Evolutionary conservation across 2,329 filamentous ascomycete genomes (phyloP).

Genomic region (Aspergillus pseudoterreus): DNA sequence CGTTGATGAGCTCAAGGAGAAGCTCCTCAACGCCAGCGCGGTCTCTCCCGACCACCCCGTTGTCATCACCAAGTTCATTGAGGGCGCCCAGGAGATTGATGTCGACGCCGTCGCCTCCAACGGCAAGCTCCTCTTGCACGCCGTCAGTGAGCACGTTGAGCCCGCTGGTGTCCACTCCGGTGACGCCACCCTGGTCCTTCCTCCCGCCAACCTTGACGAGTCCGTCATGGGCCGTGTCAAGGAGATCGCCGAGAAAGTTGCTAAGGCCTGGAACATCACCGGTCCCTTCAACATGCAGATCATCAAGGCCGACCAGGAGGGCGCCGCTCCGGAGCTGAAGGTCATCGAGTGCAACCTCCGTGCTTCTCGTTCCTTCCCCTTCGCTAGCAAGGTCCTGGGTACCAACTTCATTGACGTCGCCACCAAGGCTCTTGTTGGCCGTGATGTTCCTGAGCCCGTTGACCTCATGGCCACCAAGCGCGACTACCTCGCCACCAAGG

Average conservation of each 20-base stretch:
- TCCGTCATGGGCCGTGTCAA: conserved; percentile 80
- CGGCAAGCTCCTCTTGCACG: conserved; percentile 84
- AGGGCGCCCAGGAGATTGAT: conserved; percentile 93
- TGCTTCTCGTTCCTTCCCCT: conserved; percentile 95
- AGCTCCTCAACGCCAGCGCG: conserved; percentile 82
- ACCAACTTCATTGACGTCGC: conserved; percentile 96
- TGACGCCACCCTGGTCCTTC: conserved; percentile 90
- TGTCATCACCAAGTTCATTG: conserved; percentile 97
- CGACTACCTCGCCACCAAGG: conserved; percentile 93
- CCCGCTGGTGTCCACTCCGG: conserved; percentile 97
- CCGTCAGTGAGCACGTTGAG: conserved; percentile 93
- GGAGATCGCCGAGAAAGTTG: conserved; percentile 93
- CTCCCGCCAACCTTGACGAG: conserved; percentile 75
- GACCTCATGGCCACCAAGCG: conserved; percentile 88
- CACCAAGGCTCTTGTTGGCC: conserved; percentile 84
- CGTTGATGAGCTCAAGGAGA: conserved; percentile 86
- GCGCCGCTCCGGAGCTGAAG: conserved; percentile 74
- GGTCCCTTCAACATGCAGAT: conserved; percentile 99
- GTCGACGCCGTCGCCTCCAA: conserved; percentile 86
- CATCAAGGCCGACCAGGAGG: conserved; percentile 82
- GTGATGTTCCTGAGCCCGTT: conserved; percentile 75
- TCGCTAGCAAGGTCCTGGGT: conserved; percentile 94
- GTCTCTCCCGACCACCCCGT: conserved; percentile 97
- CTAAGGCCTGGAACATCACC: conserved; percentile 94
- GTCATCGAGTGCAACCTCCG: conserved; percentile 98